A percentile compares a stretch with the other conserved stretches of the same genome.
phyloP scores from a whole-genome alignment of 306 rosid species.

The Castanea sativa region DNA sequence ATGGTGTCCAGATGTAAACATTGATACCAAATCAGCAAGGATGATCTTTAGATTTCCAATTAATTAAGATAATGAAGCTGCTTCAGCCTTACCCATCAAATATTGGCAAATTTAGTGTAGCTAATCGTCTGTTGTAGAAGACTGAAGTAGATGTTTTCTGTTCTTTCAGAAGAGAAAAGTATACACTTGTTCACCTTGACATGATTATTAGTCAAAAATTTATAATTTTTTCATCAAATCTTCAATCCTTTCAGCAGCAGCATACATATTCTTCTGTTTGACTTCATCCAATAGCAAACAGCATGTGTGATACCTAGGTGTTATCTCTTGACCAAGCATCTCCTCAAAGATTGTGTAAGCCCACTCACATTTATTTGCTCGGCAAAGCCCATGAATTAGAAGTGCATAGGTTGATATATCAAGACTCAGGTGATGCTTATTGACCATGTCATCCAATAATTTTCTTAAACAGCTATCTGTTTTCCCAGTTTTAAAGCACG shows the following conservation, averaged over 20 bases:
- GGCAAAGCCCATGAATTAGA: constrained; percentile 77
- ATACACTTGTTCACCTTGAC: background rate
- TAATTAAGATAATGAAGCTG: background rate
- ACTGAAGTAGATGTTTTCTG: background rate
- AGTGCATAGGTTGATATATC: constrained; percentile 74
- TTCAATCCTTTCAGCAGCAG: constrained; percentile 66
- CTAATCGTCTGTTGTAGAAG: background rate
- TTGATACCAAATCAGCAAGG: background rate
- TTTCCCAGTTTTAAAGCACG: constrained; percentile 58
- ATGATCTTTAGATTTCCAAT: background rate
- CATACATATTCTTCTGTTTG: constrained; percentile 55
- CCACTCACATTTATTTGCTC: constrained; percentile 61
- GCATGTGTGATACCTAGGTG: constrained; percentile 69
- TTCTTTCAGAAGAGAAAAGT: background rate
- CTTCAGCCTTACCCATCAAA: background rate
- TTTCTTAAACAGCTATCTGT: constrained; percentile 37
- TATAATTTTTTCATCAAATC: constrained; percentile 58
- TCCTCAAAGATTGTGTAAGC: constrained; percentile 65
- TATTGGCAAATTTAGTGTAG: background rate
- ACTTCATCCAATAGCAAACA: constrained; percentile 69
- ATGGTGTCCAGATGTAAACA: background rate
- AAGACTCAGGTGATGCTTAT: constrained; percentile 66
- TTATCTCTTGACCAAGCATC: constrained; percentile 66
- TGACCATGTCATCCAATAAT: constrained; percentile 65
- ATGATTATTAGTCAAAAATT: background rate